Percentiles rank a stretch among this genome's conserved stretches.
phyloP scores from a whole-genome alignment of 352 stramenopile genomes.

The Pythium sp. region DNA sequence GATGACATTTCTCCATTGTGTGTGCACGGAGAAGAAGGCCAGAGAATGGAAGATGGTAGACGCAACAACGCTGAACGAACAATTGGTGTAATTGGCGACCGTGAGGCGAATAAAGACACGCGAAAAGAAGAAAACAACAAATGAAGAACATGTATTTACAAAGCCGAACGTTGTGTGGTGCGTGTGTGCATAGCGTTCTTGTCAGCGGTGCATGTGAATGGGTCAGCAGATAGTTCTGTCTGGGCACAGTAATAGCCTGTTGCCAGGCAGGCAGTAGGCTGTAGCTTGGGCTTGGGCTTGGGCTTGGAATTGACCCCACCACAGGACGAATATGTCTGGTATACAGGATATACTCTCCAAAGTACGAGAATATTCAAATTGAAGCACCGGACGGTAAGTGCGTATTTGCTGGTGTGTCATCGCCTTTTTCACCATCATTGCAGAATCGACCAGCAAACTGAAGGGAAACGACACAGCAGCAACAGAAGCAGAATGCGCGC shows the following conservation, averaged over 20 bases:
- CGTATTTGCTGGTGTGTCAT: no score
- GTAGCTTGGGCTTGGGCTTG: no score
- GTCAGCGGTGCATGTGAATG: no score
- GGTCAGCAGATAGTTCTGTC: no score
- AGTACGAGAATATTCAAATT: not conserved
- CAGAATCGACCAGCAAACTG: not conserved
- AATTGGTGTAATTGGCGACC: constrained; percentile 3
- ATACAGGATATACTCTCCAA: not conserved
- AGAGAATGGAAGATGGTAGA: not conserved
- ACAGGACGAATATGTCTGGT: no score
- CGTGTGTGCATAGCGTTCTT: not conserved
- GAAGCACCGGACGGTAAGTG: not conserved
- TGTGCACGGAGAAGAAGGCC: not conserved
- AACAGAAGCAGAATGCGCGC: constrained; percentile 2
- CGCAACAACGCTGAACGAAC: not conserved
- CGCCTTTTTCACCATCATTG: not conserved
- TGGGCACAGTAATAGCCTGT: no score
- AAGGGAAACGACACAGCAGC: not conserved
- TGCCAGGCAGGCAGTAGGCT: no score
- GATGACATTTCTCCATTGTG: not conserved
- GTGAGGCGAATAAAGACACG: constrained; percentile 10
- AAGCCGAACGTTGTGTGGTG: not conserved
- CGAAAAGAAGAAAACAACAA: not conserved
- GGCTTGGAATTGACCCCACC: no score
- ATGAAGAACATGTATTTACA: constrained; percentile 14